phyloP scores from a whole-genome alignment of 139 green algal genomes.

The Chlorella sp. region DNA sequence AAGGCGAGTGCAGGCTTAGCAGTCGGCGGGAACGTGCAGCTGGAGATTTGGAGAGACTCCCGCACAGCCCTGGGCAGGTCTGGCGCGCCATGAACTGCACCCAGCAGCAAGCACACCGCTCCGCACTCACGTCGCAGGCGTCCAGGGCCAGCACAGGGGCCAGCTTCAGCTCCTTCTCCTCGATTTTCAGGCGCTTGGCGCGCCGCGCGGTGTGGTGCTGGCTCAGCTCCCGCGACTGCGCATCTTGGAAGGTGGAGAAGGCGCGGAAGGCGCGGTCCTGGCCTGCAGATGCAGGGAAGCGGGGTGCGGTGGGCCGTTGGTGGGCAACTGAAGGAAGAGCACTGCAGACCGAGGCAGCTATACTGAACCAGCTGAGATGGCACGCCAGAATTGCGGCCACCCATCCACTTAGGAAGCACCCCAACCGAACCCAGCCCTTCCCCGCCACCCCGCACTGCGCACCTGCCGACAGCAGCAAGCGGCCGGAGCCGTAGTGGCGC shows the following conservation, averaged over 20 bases:
- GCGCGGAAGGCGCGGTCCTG: conserved; percentile 91
- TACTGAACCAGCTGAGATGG: background rate
- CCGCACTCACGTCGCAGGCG: conserved; percentile 60
- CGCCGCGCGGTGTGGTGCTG: conserved; percentile 74
- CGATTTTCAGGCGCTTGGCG: conserved; percentile 80
- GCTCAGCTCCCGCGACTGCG: conserved; percentile 93
- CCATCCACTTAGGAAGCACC: too few species aligned
- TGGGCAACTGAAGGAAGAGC: too few species aligned
- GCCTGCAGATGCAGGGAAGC: conserved; percentile 50
- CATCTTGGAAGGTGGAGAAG: conserved; percentile 92
- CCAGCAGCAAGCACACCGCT: too few species aligned
- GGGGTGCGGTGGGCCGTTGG: background rate
- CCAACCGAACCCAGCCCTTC: background rate
- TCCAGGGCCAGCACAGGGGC: conserved; percentile 70
- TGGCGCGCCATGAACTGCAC: too few species aligned
- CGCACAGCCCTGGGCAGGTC: too few species aligned
- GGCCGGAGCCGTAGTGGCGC: conserved; percentile 79
- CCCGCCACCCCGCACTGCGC: background rate
- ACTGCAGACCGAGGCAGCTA: background rate
- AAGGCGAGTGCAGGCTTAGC: too few species aligned
- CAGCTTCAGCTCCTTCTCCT: conserved; percentile 89
- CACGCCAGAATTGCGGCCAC: background rate
- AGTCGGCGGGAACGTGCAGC: too few species aligned
- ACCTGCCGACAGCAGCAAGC: conserved; percentile 79
- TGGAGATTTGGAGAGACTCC: too few species aligned